A percentile compares a stretch with the other conserved stretches of the same genome.
Evolutionary conservation across 768 basidiomycete genomes (phyloP).

Genomic region (Lactifluus subvellereus): DNA sequence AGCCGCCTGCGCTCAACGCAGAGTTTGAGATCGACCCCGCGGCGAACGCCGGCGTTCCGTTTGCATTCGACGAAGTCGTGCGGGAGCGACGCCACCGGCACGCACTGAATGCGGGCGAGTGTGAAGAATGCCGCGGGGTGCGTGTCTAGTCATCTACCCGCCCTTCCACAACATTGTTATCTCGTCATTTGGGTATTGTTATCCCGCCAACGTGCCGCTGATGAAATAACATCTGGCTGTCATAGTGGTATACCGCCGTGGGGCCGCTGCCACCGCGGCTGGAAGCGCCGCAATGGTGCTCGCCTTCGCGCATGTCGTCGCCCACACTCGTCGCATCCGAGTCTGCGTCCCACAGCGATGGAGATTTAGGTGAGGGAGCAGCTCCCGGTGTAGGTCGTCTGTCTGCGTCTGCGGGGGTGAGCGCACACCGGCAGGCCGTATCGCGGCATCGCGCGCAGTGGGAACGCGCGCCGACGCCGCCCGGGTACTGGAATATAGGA

Average conservation of each 20-base stretch:
- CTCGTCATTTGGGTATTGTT: background rate
- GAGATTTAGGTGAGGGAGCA: constrained; percentile 4
- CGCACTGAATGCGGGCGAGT: constrained; percentile 68
- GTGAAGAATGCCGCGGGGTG: constrained; percentile 77
- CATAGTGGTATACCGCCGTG: constrained; percentile 73
- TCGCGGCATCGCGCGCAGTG: constrained; percentile 70
- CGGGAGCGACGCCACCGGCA: constrained; percentile 57
- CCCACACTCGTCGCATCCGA: constrained; percentile 2
- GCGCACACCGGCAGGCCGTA: constrained; percentile 60
- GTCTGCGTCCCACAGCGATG: background rate
- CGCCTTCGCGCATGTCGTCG: constrained; percentile 35
- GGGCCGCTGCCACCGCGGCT: constrained; percentile 63
- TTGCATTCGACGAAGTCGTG: constrained; percentile 74
- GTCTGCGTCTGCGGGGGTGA: constrained; percentile 31
- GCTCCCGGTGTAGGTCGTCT: background rate
- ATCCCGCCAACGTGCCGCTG: background rate
- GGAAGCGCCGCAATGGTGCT: constrained; percentile 70
- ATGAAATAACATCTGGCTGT: background rate
- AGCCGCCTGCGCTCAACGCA: constrained; percentile 13
- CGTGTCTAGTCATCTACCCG: constrained; percentile 24
- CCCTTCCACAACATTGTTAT: background rate
- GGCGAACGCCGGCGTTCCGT: constrained; percentile 58
- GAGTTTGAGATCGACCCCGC: constrained; percentile 58
- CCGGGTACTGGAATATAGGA: constrained; percentile 85
- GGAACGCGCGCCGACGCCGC: constrained; percentile 69